Evolutionary conservation across 805 yeast genomes (phyloP).

Genomic region (Tetrapisispora pingtungensis): DNA sequence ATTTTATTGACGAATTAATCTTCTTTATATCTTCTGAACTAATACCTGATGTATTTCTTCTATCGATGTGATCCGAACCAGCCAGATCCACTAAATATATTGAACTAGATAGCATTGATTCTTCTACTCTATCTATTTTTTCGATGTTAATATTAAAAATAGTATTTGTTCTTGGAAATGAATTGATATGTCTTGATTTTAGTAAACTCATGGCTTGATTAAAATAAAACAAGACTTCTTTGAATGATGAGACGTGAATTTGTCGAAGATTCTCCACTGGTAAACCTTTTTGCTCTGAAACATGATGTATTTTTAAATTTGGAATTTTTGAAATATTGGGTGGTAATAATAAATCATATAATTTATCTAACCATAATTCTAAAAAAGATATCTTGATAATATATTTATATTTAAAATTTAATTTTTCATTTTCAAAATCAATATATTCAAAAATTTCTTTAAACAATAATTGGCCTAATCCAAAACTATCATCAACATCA

Average conservation of each 20-base stretch:
- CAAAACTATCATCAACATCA: constrained; percentile 42
- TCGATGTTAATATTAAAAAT: constrained; percentile 59
- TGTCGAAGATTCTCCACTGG: constrained; percentile 36
- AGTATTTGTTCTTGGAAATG: constrained; percentile 45
- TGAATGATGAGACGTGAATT: not conserved
- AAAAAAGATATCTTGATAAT: constrained; percentile 55
- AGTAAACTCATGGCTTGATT: not conserved
- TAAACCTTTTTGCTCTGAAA: constrained; percentile 40
- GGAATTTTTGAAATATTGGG: constrained; percentile 16
- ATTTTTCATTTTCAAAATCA: constrained; percentile 30
- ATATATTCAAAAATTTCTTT: constrained; percentile 54
- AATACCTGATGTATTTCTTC: constrained; percentile 53
- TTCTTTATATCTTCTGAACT: constrained; percentile 75
- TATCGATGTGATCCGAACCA: constrained; percentile 50
- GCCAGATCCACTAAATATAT: constrained; percentile 76
- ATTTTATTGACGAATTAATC: constrained; percentile 66
- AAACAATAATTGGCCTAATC: constrained; percentile 50
- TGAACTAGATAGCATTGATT: constrained; percentile 34
- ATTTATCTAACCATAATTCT: constrained; percentile 75
- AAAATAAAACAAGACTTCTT: constrained; percentile 1
- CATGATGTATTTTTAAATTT: constrained; percentile 29
- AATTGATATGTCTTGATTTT: not conserved
- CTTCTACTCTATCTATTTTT: constrained; percentile 43
- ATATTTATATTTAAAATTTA: constrained; percentile 42
- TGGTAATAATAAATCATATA: constrained; percentile 57